Evolutionary conservation across 2,329 filamentous ascomycete species (phyloP).

Genomic region (Aspergillus ochraceus): DNA sequence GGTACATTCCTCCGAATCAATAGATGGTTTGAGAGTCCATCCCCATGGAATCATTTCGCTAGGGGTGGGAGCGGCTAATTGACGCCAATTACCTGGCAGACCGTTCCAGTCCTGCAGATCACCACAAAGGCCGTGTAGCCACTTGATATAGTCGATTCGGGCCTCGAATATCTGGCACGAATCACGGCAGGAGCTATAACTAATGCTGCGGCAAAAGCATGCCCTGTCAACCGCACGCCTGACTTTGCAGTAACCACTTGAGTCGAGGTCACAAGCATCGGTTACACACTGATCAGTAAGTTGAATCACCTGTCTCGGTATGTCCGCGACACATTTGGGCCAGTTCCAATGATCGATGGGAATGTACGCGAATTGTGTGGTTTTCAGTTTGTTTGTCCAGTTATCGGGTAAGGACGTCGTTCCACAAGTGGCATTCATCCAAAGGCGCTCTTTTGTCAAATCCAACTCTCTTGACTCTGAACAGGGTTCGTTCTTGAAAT

Average conservation of each 20-base stretch:
- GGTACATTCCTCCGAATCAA: not conserved
- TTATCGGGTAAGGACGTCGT: not conserved
- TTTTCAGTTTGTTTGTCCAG: not conserved
- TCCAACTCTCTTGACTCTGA: not conserved
- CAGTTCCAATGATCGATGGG: not conserved
- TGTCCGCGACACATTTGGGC: not conserved
- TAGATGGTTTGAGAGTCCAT: not conserved
- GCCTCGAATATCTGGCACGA: not conserved
- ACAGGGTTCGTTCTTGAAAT: not conserved
- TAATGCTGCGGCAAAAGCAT: not conserved
- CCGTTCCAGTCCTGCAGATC: not conserved
- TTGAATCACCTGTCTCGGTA: not conserved
- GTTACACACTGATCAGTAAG: not conserved
- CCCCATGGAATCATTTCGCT: not conserved
- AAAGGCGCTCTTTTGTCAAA: not conserved
- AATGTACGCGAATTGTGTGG: not conserved
- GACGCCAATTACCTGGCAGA: not conserved
- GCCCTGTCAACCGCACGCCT: not conserved
- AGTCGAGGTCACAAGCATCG: not conserved
- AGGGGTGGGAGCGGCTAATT: not conserved
- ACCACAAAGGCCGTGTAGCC: not conserved
- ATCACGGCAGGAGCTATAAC: not conserved
- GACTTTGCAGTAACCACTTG: not conserved
- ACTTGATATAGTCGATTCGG: not conserved
- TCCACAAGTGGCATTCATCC: not conserved